phyloP scores from a whole-genome alignment of 2,329 filamentous ascomycete genomes.

The Grosmannia huntii region DNA sequence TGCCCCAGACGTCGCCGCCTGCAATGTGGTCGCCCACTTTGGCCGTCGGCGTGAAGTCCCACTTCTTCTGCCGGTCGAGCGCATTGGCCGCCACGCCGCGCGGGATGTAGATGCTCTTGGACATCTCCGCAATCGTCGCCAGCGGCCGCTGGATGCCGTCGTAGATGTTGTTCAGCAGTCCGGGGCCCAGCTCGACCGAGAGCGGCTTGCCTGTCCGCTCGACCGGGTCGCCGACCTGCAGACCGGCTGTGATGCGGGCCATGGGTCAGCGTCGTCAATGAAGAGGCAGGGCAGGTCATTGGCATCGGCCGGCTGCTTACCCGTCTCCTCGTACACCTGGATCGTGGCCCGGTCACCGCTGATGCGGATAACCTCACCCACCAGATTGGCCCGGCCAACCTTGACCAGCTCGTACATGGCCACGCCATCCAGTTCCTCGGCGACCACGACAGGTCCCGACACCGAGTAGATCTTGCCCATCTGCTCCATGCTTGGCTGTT shows the following conservation, averaged over 20 bases:
- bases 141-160: conserved; percentile 97
- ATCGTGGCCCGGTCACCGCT: conserved; percentile 91
- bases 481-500: conserved; percentile 9
- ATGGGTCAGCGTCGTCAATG: neutral
- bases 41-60: conserved; percentile 83
- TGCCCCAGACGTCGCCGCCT: conserved; percentile 91
- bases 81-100: conserved; percentile 81
- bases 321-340: conserved; percentile 98
- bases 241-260: conserved; percentile 51
- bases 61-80: conserved; percentile 83
- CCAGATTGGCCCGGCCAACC: conserved; percentile 82
- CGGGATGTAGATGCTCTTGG: conserved; percentile 92
- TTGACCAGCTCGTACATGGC: conserved; percentile 98
- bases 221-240: conserved; percentile 92
- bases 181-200: conserved; percentile 92
- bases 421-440: conserved; percentile 97
- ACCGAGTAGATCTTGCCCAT: conserved; percentile 16
- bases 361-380: conserved; percentile 97
- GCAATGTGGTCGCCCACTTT: conserved; percentile 97
- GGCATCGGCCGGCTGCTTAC: conserved; percentile 34
- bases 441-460: conserved; percentile 69
- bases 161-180: conserved; percentile 98
- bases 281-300: neutral
- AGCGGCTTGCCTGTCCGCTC: conserved; percentile 83
- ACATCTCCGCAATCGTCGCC: conserved; percentile 62